Evolutionary conservation across 1,284 basidiomycete genomes (phyloP).

Genomic region (Trametes pubescens): DNA sequence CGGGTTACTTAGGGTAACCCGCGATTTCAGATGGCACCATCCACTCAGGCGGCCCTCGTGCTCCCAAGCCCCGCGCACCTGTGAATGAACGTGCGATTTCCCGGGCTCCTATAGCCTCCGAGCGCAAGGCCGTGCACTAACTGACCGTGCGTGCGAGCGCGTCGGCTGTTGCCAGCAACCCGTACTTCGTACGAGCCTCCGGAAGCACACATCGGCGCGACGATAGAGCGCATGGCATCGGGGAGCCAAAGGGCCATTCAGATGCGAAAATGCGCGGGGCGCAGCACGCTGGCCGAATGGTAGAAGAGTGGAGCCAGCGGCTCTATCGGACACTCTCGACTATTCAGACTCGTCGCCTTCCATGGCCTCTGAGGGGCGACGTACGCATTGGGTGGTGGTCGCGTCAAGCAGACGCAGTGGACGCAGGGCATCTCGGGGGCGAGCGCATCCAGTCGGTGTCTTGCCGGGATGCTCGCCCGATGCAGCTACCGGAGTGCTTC

Average conservation of each 20-base stretch:
- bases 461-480: neutral
- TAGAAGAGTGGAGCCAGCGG: neutral
- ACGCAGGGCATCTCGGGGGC: conserved; percentile 3
- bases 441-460: neutral
- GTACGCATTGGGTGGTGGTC: neutral
- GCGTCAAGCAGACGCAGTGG: neutral
- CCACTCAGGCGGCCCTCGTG: too few species aligned
- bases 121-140: conserved; percentile 11
- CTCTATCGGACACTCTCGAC: neutral
- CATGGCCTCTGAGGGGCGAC: neutral
- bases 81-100: neutral
- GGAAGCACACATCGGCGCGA: conserved; percentile 6
- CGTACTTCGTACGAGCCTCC: neutral
- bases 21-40: too few species aligned
- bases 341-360: neutral
- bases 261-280: neutral
- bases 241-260: neutral
- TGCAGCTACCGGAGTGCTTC: neutral
- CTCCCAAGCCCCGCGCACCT: neutral
- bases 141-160: conserved; percentile 22
- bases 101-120: conserved; percentile 3
- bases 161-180: conserved; percentile 2
- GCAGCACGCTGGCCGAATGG: neutral
- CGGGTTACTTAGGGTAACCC: too few species aligned
- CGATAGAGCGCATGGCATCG: conserved; percentile 3